phyloP scores from a whole-genome alignment of 345 rosid species.

The Eucalyptus curtisii region DNA sequence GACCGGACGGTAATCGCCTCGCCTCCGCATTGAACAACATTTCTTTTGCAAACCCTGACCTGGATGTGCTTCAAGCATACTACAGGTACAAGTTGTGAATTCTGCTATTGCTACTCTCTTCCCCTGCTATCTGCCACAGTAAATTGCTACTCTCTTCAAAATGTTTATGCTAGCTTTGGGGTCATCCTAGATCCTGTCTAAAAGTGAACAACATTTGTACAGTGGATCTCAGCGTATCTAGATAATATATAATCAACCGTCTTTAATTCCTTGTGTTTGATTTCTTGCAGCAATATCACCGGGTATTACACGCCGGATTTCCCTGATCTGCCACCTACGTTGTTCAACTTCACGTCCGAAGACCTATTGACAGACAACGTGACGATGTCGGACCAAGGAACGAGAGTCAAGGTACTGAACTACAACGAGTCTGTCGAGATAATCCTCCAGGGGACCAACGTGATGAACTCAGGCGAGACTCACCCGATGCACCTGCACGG shows the following conservation, averaged over 20 bases:
- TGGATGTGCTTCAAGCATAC: slow-evolving; percentile 29
- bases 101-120: background rate
- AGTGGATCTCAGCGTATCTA: background rate
- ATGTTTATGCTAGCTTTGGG: background rate
- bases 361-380: background rate
- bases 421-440: slow-evolving; percentile 14
- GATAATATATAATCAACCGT: background rate
- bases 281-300: background rate
- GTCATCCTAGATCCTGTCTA: background rate
- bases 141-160: background rate
- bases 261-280: background rate
- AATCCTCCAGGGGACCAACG: slow-evolving; percentile 19
- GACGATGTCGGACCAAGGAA: slow-evolving; percentile 8
- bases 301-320: slow-evolving; percentile 28
- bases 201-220: background rate
- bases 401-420: slow-evolving; percentile 11
- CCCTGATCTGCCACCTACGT: slow-evolving; percentile 15
- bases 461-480: slow-evolving; percentile 8
- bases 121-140: background rate
- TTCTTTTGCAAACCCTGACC: slow-evolving; percentile 9
- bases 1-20: slow-evolving; percentile 19
- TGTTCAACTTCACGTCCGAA: slow-evolving; percentile 18
- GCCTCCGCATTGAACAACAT: slow-evolving; percentile 39
- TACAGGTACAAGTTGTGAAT: slow-evolving; percentile 5
- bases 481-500: slow-evolving; percentile 35